Evolutionary conservation across 2,329 filamentous ascomycete genomes (phyloP), one percentile per base, ranked within the genome.

Genomic region (Aspergillus sp.): DNA sequence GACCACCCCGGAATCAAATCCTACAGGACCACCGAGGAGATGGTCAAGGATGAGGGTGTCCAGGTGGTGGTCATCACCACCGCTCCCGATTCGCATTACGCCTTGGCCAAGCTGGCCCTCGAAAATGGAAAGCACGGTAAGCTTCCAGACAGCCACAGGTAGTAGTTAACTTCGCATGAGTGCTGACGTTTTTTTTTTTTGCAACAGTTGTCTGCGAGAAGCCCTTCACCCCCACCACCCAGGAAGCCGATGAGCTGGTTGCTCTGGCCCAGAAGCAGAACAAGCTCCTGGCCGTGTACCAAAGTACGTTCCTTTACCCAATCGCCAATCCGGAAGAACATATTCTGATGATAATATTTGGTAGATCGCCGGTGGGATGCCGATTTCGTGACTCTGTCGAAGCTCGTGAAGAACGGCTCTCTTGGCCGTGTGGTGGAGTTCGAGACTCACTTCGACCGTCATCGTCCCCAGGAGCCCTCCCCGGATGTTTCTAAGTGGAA

Each of bases 371-470:
- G 91, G 56, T 94, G 86, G 85, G 91, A 95, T 72, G 81, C 85
- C 36, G 91, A 94, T 76, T 95, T 91, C 77, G 76, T 89, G 49
- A 91, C 90, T 0, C 80, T 92, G 49, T 81, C 81, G 67, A 82
- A 87, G 66, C 81, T 93, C 25, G 69, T 92, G 38, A 76, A 78
- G 12, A 81, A 84, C 30, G 85, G 82, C 39, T 79, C 79, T 0
- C 80, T 94, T 4, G 91, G 91, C 57, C 84, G 90, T n/a, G 78
- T 93, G 41, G 83, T 89, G 57, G 90, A 94, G 77, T 91, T 90
- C 70, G 86, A 92, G 75, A 89, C 89, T 21, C 90, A 93, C 78
- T 93, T 93, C 70, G 91, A 94, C 74, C 86, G 91, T 17, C 88
- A 90, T 77, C 85, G 87, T 17, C 81, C 88, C 13, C 80, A 82